These are phyloP conservation scores for Psidium guajava DNA, from an alignment of 345 rosid species.

Conservation along the genomic window DNA sequence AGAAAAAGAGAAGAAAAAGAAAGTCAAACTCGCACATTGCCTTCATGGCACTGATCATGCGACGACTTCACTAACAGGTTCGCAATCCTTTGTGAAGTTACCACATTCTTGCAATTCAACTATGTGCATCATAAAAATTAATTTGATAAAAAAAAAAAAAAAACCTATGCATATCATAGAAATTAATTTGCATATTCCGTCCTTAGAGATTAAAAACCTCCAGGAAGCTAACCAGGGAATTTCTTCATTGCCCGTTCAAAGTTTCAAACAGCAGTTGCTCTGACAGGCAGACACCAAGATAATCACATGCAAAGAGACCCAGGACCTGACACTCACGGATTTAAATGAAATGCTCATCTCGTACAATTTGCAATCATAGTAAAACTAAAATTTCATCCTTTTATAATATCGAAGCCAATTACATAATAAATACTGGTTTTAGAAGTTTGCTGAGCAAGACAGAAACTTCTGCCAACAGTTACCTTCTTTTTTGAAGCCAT, in stretches of 20 bases:
- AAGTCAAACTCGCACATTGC: background rate
- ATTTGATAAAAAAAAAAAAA: background rate
- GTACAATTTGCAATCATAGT: background rate
- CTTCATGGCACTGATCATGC: background rate
- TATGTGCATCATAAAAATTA: background rate
- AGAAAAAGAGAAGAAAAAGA: background rate
- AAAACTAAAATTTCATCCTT: background rate
- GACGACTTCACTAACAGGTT: background rate
- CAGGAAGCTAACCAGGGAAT: background rate
- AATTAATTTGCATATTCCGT: background rate
- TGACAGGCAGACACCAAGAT: background rate
- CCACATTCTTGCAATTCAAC: background rate
- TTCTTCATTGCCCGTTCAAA: background rate
- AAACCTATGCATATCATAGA: background rate
- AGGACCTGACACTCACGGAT: background rate
- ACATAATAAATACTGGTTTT: background rate
- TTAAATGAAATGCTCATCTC: background rate
- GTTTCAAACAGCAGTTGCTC: background rate
- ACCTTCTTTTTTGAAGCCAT: slow-evolving; percentile 99
- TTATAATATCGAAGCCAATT: background rate
- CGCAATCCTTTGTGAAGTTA: background rate
- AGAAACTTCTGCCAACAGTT: background rate
- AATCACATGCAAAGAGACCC: background rate
- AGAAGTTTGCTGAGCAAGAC: background rate
- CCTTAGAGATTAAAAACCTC: background rate